Percentiles rank a stretch among this genome's conserved stretches.
Conservation (phyloP, 495 filamentous ascomycete genomes). For the Talaromyces liani region DNA sequence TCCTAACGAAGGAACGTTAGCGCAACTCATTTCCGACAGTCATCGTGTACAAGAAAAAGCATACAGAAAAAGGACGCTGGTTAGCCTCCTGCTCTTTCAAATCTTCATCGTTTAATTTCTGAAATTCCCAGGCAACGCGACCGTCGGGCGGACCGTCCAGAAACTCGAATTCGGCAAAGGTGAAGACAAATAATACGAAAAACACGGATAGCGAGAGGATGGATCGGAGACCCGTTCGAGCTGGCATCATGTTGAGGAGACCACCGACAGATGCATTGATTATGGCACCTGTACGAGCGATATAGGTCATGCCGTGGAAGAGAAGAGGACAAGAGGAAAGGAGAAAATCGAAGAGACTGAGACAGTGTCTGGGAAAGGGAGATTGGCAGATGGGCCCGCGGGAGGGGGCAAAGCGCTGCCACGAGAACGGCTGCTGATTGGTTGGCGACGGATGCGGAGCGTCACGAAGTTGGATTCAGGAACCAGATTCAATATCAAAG, state of each 20-base stretch:
- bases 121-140: constrained; percentile 7
- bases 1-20: neutral
- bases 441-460: neutral
- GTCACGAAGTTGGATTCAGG: neutral
- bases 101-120: neutral
- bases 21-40: neutral
- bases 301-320: constrained; percentile 4
- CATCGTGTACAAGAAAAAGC: neutral
- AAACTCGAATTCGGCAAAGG: constrained; percentile 5
- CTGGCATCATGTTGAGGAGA: constrained; percentile 3
- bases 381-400: neutral
- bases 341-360: neutral
- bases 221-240: constrained; percentile 7
- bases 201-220: constrained; percentile 7
- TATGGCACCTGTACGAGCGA: neutral
- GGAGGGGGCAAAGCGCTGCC: neutral
- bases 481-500: neutral
- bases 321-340: neutral
- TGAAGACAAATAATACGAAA: constrained; percentile 6
- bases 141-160: constrained; percentile 1
- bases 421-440: neutral
- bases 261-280: constrained; percentile 8
- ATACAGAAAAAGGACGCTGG: constrained; percentile 5
- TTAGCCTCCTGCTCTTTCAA: neutral
- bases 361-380: neutral